Base-by-base conservation (phyloP, 2,329 filamentous ascomycete genomes). In the Tolypocladium ovalisporum region DNA sequence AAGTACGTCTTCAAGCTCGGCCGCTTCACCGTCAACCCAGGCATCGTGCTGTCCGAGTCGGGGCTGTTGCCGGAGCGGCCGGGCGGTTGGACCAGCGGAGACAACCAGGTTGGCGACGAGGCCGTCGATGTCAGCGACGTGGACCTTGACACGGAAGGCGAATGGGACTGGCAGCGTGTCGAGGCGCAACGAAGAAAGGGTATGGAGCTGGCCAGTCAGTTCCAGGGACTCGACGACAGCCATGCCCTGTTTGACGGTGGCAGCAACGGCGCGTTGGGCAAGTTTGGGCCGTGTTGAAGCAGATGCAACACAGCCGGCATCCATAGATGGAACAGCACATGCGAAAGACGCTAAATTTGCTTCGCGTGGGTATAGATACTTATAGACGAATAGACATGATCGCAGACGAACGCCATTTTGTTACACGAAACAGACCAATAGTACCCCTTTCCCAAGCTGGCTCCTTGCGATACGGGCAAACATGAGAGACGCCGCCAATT, bases 1-100 rank as follows among this genome's bases (percentile, higher is more conserved):
- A 92, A 91, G 75, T 93, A 93, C 70, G 89, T 93, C 44, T 85
- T 90, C 69, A 93, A 93, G 76, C 79, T 90, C 57, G 89, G 87
- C 1, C 79, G 93, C 29, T 78, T 94, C 65, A 97, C 93, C 0
- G 83, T 97, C 4, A 84, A 92, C 62, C 92, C 94, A 0, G 87
- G 91, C 63, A 78, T 88, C 52, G 78, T 93, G 9, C 77, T 97
- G 32, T 77, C 82, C 49, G 81, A 86, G 39, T 87, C 86, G 54
- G 84, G 85, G 1, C 76, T 97, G 68, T 75, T 97, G 54, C 94
- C 94, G 0, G 75, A 80, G 58, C 79, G 85, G 53, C 90, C 90
- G 0, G 84, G 81, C 13, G 86, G 85, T 27, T 86, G 84, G 84
- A 73, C 74, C 8, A 67, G 73, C 55, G 76, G 76, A 19, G 73